Conservation (phyloP, 306 rosid genomes). For the Citrullus mucosospermus region DNA sequence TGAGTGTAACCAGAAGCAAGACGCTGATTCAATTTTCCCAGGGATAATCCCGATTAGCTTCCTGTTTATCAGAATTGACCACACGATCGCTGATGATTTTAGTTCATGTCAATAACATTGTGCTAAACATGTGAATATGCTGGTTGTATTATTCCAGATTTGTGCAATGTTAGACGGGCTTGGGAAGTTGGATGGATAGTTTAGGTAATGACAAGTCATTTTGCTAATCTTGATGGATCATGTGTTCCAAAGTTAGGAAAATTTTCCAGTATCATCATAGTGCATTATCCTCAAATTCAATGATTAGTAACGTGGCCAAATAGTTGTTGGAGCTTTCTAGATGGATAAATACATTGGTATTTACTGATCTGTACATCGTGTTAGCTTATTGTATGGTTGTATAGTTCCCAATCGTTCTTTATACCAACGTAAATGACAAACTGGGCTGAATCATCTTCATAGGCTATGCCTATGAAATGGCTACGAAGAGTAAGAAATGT, state of each 20-base stretch:
- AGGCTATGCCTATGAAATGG: neutral
- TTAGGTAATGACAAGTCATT: neutral
- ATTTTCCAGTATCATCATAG: too few species aligned
- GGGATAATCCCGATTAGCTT: neutral
- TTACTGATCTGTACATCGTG: neutral
- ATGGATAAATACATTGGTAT: neutral
- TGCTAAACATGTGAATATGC: neutral
- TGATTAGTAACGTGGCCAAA: neutral
- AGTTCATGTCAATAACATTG: neutral
- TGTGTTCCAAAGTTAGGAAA: too few species aligned
- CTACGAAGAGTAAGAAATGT: neutral
- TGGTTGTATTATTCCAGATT: neutral
- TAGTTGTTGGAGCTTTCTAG: neutral
- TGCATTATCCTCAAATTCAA: too few species aligned
- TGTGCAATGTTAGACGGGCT: neutral
- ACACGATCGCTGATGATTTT: neutral
- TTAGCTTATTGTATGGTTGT: neutral
- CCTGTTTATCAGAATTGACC: neutral
- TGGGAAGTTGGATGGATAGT: neutral
- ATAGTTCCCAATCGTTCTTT: neutral
- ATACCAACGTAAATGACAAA: neutral
- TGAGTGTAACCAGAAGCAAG: neutral
- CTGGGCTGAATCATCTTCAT: neutral
- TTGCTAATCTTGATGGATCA: neutral
- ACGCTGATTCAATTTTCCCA: neutral